Evolutionary conservation across 768 basidiomycete genomes (phyloP).

Genomic region (Antrodiella citrinella): DNA sequence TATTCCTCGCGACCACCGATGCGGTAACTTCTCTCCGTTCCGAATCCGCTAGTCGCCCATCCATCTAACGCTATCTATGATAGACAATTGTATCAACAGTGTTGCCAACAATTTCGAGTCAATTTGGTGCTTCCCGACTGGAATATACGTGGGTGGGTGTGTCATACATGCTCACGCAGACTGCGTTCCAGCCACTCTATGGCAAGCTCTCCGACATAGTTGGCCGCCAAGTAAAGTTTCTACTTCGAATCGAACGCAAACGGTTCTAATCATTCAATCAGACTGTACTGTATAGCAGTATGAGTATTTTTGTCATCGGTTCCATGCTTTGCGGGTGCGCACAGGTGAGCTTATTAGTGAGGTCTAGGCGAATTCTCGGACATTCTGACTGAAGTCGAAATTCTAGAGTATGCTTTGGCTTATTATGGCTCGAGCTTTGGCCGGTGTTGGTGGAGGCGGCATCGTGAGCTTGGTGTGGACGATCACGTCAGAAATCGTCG

Average conservation of each 20-base stretch:
- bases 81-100: slow-evolving; percentile 75
- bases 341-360: slow-evolving; percentile 36
- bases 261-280: slow-evolving; percentile 22
- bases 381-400: slow-evolving; percentile 5
- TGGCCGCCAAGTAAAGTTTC: slow-evolving; percentile 59
- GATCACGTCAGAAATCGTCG: slow-evolving; percentile 78
- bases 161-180: slow-evolving; percentile 80
- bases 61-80: slow-evolving; percentile 6
- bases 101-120: slow-evolving; percentile 70
- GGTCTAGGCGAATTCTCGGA: slow-evolving; percentile 13
- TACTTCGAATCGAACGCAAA: slow-evolving; percentile 1
- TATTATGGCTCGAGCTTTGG: slow-evolving; percentile 54
- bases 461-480: slow-evolving; percentile 84
- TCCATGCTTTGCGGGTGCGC: slow-evolving; percentile 76
- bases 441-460: slow-evolving; percentile 82
- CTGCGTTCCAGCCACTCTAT: slow-evolving; percentile 78
- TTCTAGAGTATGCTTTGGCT: slow-evolving; percentile 51
- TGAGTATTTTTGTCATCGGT: slow-evolving; percentile 66
- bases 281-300: slow-evolving; percentile 66
- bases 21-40: slow-evolving; percentile 40
- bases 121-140: slow-evolving; percentile 56
- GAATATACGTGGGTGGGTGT: slow-evolving; percentile 86
- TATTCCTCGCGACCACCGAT: slow-evolving; percentile 85
- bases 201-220: slow-evolving; percentile 73
- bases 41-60: slow-evolving; percentile 2